phyloP scores from a whole-genome alignment of 2,329 filamentous ascomycete genomes.

The Chaetomiaceae sp. region DNA sequence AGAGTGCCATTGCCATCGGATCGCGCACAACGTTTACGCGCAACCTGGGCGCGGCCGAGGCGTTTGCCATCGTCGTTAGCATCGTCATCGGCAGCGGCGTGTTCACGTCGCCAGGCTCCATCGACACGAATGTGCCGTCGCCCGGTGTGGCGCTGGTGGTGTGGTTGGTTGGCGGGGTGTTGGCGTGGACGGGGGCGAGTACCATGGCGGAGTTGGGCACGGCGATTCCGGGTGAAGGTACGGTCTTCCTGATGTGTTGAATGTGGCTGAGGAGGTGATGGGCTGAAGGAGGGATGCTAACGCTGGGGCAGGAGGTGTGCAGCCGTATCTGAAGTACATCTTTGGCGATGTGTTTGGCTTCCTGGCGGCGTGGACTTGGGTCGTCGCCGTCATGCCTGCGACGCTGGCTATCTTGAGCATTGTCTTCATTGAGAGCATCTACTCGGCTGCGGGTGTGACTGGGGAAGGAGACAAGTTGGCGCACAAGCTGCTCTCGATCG shows the following conservation, averaged over 20 bases:
- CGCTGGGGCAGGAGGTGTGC: conserved; percentile 45
- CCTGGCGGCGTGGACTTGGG: conserved; percentile 59
- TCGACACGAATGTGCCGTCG: conserved; percentile 58
- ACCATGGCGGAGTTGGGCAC: conserved; percentile 59
- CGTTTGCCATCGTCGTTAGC: conserved; percentile 55
- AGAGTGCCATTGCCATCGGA: not conserved
- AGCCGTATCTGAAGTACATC: conserved; percentile 55
- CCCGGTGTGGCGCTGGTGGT: conserved; percentile 52
- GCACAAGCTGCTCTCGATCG: conserved; percentile 47
- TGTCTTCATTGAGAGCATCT: conserved; percentile 56
- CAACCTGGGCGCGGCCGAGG: conserved; percentile 42
- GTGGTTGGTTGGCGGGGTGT: conserved; percentile 55
- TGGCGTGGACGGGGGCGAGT: conserved; percentile 58
- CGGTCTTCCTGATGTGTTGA: no score
- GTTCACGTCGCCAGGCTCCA: conserved; percentile 57
- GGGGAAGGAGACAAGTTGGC: conserved; percentile 36
- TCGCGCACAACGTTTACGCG: conserved; percentile 32
- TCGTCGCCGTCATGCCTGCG: conserved; percentile 58
- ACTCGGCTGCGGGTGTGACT: conserved; percentile 44
- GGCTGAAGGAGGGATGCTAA: not conserved
- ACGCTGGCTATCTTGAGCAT: conserved; percentile 59
- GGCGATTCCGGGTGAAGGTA: conserved; percentile 55
- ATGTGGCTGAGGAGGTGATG: not conserved
- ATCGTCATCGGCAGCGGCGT: conserved; percentile 60
- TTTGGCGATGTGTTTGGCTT: conserved; percentile 58